phyloP scores from a whole-genome alignment of 768 basidiomycete species.

The Basidioascus undulatus region DNA sequence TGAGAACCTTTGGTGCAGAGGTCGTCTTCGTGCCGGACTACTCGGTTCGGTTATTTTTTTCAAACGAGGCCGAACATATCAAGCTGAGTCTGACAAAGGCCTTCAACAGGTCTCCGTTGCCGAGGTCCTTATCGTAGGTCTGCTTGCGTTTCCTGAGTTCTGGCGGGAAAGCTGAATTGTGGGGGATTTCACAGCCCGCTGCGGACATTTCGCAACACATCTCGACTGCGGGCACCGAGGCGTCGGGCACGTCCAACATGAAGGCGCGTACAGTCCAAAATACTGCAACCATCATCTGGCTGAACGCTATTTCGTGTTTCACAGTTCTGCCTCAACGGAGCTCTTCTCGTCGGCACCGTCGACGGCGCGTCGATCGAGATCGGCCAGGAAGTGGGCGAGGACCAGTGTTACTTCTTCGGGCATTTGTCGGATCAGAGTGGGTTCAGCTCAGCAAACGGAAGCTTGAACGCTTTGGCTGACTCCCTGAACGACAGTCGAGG shows the following conservation, averaged over 20 bases:
- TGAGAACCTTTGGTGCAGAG: no score
- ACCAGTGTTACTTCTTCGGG: constrained; percentile 55
- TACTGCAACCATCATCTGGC: constrained; percentile 27
- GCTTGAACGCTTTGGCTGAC: not conserved
- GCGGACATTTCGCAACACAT: constrained; percentile 91
- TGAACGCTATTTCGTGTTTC: constrained; percentile 22
- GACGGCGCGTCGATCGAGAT: constrained; percentile 96
- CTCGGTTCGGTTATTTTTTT: constrained; percentile 22
- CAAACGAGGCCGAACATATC: not conserved
- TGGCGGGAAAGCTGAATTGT: not conserved
- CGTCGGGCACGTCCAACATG: constrained; percentile 16
- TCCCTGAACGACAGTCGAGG: constrained; percentile 33
- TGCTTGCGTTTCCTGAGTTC: not conserved
- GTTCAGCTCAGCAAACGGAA: not conserved
- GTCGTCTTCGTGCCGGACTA: constrained; percentile 95
- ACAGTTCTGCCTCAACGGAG: constrained; percentile 68
- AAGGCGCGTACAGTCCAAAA: not conserved
- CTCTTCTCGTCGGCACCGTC: constrained; percentile 31
- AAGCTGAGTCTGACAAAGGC: not conserved
- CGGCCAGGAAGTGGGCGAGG: constrained; percentile 80
- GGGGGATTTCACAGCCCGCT: no score
- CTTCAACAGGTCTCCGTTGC: constrained; percentile 20
- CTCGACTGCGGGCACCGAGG: constrained; percentile 85
- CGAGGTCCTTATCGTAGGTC: constrained; percentile 16
- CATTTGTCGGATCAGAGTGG: constrained; percentile 10